A percentile compares a stretch with the other conserved stretches of the same genome.
Evolutionary conservation across 768 basidiomycete genomes (phyloP).

Genomic region (Macrocybe gigantea): DNA sequence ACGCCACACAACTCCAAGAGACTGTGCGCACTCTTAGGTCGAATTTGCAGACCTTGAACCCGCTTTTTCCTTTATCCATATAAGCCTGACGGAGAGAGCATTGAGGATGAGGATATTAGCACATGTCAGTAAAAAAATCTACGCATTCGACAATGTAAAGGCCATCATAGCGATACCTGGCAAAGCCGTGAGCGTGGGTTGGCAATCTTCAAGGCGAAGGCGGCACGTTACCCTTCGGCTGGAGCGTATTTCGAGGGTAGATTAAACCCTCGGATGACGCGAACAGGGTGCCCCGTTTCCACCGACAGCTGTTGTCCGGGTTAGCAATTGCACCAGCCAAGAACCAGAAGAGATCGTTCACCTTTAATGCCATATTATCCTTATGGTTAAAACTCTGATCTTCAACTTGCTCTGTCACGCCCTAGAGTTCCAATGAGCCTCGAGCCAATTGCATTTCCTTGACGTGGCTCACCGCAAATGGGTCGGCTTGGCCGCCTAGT

Average conservation of each 20-base stretch:
- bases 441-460: neutral
- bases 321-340: neutral
- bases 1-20: neutral
- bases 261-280: constrained; percentile 33
- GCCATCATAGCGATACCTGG: constrained; percentile 38
- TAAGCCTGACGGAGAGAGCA: constrained; percentile 17
- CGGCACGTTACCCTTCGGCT: constrained; percentile 17
- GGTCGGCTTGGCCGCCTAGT: constrained; percentile 15
- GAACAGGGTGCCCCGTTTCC: constrained; percentile 26
- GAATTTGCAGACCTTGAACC: neutral
- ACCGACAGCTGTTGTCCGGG: constrained; percentile 20
- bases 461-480: constrained; percentile 10
- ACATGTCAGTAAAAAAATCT: neutral
- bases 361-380: constrained; percentile 27
- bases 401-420: constrained; percentile 13
- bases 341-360: constrained; percentile 3
- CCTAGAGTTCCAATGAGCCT: constrained; percentile 10
- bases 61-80: constrained; percentile 18
- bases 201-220: neutral
- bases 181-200: neutral
- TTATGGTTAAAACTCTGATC: constrained; percentile 31
- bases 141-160: constrained; percentile 32
- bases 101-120: neutral
- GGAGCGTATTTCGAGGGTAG: constrained; percentile 28
- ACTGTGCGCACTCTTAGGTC: neutral